Evolutionary conservation across 495 filamentous ascomycete genomes (phyloP), one percentile per base, ranked within the genome.

Genomic region (Hypoxylon fragiforme): DNA sequence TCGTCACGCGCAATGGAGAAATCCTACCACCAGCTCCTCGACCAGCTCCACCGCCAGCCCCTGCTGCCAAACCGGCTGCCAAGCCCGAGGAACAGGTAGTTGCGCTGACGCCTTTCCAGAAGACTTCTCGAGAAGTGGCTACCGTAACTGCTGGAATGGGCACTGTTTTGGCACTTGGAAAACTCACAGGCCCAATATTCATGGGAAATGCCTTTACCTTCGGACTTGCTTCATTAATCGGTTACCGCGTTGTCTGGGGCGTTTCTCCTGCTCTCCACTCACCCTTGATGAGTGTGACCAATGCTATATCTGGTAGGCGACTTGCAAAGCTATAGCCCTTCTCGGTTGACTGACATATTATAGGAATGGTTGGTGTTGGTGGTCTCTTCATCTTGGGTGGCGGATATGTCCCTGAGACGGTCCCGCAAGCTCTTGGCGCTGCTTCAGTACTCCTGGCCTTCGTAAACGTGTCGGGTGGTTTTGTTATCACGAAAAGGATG

Each of bases 401-500:
- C 26, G 86, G 86, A 14, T 83, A 83, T 67, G 51, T 87, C 0
- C 89, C 89, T 0, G 81, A 83, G 47, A 90, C 85, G 1, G 69
- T 91, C n/a, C 89, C 89, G 1, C 88, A 92, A 65, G 70, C 70
- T 1, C 77, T 92, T 28, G 89, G 89, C 43, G 85, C 89, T n/a
- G 70, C 78, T 0, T 91, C 88, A 8, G 89, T 92, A 8, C 79
- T 91, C 2, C 69, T 92, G 32, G 88, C 89, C 6, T 92, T 89
- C 62, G 86, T 90, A 49, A 92, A 92, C 66, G 80, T 92, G 3
- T 84, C 85, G 8, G 89, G 89, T 15, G 89, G 89, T 1, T 92
- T 92, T 61, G 86, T 90, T 12, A 86, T 92, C 40, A 89, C 88
- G 2, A 91, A 91, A 70, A 83, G 89, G 59, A 92, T 92, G 89